These are phyloP conservation scores for Saccharomycopsis sp. DNA, from an alignment of 805 yeast genomes.

Conservation along the genomic window DNA sequence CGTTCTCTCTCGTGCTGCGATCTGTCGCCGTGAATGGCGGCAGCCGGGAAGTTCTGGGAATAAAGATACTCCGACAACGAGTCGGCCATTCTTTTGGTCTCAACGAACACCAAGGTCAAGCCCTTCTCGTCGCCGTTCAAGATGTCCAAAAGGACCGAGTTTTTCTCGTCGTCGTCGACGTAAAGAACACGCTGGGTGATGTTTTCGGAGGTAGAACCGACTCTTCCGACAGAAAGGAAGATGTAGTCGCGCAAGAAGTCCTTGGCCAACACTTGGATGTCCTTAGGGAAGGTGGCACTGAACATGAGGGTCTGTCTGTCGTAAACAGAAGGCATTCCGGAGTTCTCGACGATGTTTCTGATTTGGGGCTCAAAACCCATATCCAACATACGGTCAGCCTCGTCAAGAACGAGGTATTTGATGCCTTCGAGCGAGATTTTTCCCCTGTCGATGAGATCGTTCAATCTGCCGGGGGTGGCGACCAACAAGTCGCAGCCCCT, in stretches of 20 bases:
- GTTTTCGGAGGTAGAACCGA: conserved; percentile 98
- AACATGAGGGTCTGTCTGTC: conserved; percentile 97
- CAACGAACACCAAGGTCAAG: conserved; percentile 90
- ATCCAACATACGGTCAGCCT: conserved; percentile 99
- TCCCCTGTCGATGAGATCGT: conserved; percentile 93
- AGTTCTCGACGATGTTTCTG: conserved; percentile 94
- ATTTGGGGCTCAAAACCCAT: conserved; percentile 99
- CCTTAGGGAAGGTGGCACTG: conserved; percentile 98
- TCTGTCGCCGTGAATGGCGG: conserved; percentile 99
- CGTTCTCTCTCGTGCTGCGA: conserved; percentile 96
- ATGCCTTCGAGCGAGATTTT: conserved; percentile 82
- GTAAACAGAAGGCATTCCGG: conserved; percentile 92
- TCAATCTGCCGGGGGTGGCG: conserved; percentile 99
- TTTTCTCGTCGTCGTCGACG: conserved; percentile 92
- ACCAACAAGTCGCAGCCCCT: conserved; percentile 94
- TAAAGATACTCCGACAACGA: conserved; percentile 86
- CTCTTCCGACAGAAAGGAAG: conserved; percentile 96
- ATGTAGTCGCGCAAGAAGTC: conserved; percentile 95
- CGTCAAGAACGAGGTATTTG: conserved; percentile 92
- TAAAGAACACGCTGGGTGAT: conserved; percentile 89
- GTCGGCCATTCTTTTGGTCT: conserved; percentile 98
- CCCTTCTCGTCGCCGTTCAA: conserved; percentile 75
- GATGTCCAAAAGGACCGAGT: conserved; percentile 82
- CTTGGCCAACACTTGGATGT: conserved; percentile 93
- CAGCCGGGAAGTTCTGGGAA: conserved; percentile 87